A percentile compares a stretch with the other conserved stretches of the same genome.
Evolutionary conservation across 1,139 yeast species (phyloP).

Genomic region (Saccharomycopsis hybrid): DNA sequence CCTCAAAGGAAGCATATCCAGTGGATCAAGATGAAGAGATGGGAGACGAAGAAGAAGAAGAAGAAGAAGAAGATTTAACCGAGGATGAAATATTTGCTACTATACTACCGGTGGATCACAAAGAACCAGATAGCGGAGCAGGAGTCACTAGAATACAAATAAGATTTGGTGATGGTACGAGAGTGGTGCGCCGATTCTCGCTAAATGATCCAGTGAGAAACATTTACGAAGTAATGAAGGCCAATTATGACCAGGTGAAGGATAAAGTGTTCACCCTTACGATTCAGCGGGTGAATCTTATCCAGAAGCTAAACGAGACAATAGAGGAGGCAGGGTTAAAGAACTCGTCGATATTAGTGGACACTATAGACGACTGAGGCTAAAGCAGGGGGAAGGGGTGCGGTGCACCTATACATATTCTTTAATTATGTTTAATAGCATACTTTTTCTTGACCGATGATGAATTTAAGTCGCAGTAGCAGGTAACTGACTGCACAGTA

Average conservation of each 20-base stretch:
- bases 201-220: slow-evolving; percentile 50
- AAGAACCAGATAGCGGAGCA: slow-evolving; percentile 46
- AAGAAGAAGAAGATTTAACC: slow-evolving; percentile 28
- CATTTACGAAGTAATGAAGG: slow-evolving; percentile 54
- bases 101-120: slow-evolving; percentile 44
- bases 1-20: slow-evolving; percentile 2
- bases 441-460: too few species aligned
- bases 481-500: too few species aligned
- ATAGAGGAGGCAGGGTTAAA: slow-evolving; percentile 73
- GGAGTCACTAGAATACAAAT: slow-evolving; percentile 77
- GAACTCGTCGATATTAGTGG: slow-evolving; percentile 76
- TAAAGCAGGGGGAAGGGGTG: neutral
- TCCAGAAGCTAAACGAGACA: slow-evolving; percentile 45
- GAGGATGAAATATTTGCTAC: slow-evolving; percentile 34
- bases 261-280: slow-evolving; percentile 54
- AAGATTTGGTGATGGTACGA: slow-evolving; percentile 77
- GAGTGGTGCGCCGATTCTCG: slow-evolving; percentile 70
- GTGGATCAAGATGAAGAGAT: slow-evolving; percentile 17
- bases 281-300: slow-evolving; percentile 59
- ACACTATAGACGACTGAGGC: slow-evolving; percentile 28
- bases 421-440: too few species aligned
- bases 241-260: slow-evolving; percentile 43
- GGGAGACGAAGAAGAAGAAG: slow-evolving; percentile 21
- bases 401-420: too few species aligned
- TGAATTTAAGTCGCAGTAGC: too few species aligned